A percentile compares a stretch with the other conserved stretches of the same genome.
Conservation (phyloP, 2,329 filamentous ascomycete genomes). For the Penicillium sp. region DNA sequence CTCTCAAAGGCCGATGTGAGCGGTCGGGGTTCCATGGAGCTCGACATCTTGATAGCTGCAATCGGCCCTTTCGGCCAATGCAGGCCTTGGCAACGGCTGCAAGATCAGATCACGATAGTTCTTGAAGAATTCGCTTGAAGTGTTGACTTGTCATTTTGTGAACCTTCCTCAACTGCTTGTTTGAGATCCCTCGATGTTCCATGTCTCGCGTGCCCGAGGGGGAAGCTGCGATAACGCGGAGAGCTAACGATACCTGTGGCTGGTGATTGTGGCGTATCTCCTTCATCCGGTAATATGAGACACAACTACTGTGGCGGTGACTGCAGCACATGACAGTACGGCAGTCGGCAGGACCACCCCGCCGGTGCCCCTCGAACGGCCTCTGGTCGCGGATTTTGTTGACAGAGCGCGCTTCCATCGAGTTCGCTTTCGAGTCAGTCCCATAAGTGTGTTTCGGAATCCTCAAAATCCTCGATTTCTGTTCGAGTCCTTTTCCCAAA, state of each 20-base stretch:
- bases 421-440: not conserved
- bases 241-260: slow-evolving; percentile 25
- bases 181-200: slow-evolving; percentile 1
- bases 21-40: slow-evolving; percentile 43
- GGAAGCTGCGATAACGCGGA: slow-evolving; percentile 21
- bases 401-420: not conserved
- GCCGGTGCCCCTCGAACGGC: slow-evolving; percentile 35
- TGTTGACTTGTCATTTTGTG: slow-evolving; percentile 8
- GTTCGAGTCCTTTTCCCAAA: not conserved
- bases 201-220: slow-evolving; percentile 15
- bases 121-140: not conserved
- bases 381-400: slow-evolving; percentile 22
- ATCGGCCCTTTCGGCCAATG: slow-evolving; percentile 16
- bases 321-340: slow-evolving; percentile 22
- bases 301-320: slow-evolving; percentile 11
- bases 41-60: slow-evolving; percentile 35
- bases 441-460: not conserved
- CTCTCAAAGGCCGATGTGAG: slow-evolving; percentile 72
- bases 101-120: slow-evolving; percentile 8
- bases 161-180: slow-evolving; percentile 1
- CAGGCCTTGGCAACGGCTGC: slow-evolving; percentile 11
- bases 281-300: not conserved
- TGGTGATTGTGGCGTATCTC: slow-evolving; percentile 10
- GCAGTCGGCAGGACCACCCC: slow-evolving; percentile 25
- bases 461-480: not conserved